Base-by-base conservation (phyloP, 2,329 filamentous ascomycete genomes). In the Tolypocladium ophioglossoides region DNA sequence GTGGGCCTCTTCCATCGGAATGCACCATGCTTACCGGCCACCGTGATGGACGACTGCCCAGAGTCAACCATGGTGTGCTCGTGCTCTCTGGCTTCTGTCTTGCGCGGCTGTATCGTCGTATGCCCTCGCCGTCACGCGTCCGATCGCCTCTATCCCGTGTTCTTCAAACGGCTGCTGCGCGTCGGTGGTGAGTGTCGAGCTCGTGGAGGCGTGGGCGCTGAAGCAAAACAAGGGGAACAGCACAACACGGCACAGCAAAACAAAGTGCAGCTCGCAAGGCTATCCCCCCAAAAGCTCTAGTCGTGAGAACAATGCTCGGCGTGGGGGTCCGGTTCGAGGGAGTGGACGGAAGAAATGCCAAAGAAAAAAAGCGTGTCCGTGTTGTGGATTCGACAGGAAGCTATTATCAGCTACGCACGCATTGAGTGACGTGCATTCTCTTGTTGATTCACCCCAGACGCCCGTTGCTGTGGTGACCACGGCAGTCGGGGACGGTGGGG, bases 1-100 rank as follows among this genome's bases (percentile, higher is more conserved):
- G 50, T 16, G 24, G 41, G 18, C 16, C 24, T 6, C 40, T 16
- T 30, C 9, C 35, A 32, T 32, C 30, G 16, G 18, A 18, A 52
- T 24, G 35, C 20, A 32, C 32, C 9, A 12, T 8, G n/a, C 20
- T 46, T 70, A 83, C 79, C 77, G 63, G 79, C 74, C 63, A 83
- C 80, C 50, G 74, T 77, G 65, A 84, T 84, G 44, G 80, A 83
- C 47, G 79, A 82, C 61, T 70, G 66, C 32, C 68, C 69, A 40
- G 66, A 53, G 47, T 60, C 59, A 35, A 56, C 58, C 64, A 66
- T 66, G 30, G 18, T 59, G 56, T 35, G 48, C 40, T 38, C 39
- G 52, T 8, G 2, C n/a, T 30, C 51, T 44, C 22, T 7, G 20
- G n/a, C 38, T 32, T 8, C n/a, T 2, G 24, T 32, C 50, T 38